These are phyloP conservation scores for Xylaria scruposa DNA, from an alignment of 495 filamentous ascomycete species.

Conservation along the genomic window DNA sequence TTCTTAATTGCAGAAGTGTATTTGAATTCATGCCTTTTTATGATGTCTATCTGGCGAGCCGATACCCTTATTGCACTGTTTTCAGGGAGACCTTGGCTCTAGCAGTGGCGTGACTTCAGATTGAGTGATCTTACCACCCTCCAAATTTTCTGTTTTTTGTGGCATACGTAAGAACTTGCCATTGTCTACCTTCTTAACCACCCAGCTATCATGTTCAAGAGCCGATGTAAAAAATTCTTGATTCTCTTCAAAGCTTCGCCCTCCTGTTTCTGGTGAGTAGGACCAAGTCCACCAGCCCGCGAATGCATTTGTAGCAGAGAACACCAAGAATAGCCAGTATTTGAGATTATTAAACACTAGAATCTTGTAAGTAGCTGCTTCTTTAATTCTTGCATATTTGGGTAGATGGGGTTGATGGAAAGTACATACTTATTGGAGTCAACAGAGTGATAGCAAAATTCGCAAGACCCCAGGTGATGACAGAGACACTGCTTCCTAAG, in stretches of 20 bases:
- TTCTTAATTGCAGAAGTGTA: no score
- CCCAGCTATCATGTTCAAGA: conserved; percentile 53
- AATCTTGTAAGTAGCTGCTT: not conserved
- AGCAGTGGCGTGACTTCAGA: conserved; percentile 11
- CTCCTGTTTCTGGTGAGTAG: conserved; percentile 60
- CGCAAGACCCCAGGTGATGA: conserved; percentile 63
- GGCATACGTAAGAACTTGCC: conserved; percentile 57
- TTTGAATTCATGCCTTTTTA: no score
- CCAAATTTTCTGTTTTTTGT: conserved; percentile 32
- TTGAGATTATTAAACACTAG: conserved; percentile 60
- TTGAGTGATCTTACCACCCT: not conserved
- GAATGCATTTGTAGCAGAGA: conserved; percentile 58
- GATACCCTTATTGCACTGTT: not conserved
- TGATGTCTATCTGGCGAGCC: not conserved
- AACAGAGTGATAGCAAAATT: conserved; percentile 63
- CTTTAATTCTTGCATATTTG: not conserved
- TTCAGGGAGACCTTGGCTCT: not conserved
- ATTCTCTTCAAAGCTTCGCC: conserved; percentile 62
- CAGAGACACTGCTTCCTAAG: conserved; percentile 58
- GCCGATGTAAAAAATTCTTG: conserved; percentile 61
- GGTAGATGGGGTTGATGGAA: not conserved
- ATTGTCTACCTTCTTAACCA: conserved; percentile 52
- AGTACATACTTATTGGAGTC: conserved; percentile 51
- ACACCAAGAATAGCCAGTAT: conserved; percentile 62
- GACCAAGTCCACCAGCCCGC: conserved; percentile 60